These are phyloP conservation scores for Solanum ossicruentum DNA, from an alignment of 257 asterid genomes.

Conservation along the genomic window DNA sequence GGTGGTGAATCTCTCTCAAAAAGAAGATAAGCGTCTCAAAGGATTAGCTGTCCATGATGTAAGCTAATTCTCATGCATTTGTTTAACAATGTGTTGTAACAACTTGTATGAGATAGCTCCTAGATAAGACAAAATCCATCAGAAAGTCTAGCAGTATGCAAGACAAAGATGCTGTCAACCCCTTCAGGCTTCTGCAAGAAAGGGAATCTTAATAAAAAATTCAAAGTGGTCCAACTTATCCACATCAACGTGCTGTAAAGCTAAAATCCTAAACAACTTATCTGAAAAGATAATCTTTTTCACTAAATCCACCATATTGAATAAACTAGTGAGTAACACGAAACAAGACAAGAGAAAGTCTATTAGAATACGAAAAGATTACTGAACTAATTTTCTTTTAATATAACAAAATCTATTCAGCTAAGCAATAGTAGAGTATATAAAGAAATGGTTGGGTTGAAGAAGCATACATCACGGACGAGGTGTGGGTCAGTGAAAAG, in stretches of 20 bases:
- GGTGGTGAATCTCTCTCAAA: neutral
- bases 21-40: neutral
- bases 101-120: neutral
- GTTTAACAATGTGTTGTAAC: neutral
- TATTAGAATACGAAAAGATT: neutral
- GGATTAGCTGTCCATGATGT: neutral
- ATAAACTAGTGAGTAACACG: neutral
- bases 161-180: neutral
- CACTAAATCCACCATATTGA: neutral
- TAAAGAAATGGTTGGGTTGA: no score
- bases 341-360: neutral
- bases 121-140: neutral
- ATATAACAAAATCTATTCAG: neutral
- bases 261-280: neutral
- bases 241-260: neutral
- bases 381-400: neutral
- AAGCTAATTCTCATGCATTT: neutral
- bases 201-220: neutral
- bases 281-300: neutral
- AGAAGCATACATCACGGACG: slow-evolving; percentile 40
- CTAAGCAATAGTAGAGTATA: neutral
- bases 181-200: neutral
- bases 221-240: neutral
- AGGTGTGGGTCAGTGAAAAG: slow-evolving; percentile 74
- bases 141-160: neutral